Percentiles rank a stretch among this genome's conserved stretches.
phyloP scores from a whole-genome alignment of 768 basidiomycete genomes.

The Pleurotus sapidus region DNA sequence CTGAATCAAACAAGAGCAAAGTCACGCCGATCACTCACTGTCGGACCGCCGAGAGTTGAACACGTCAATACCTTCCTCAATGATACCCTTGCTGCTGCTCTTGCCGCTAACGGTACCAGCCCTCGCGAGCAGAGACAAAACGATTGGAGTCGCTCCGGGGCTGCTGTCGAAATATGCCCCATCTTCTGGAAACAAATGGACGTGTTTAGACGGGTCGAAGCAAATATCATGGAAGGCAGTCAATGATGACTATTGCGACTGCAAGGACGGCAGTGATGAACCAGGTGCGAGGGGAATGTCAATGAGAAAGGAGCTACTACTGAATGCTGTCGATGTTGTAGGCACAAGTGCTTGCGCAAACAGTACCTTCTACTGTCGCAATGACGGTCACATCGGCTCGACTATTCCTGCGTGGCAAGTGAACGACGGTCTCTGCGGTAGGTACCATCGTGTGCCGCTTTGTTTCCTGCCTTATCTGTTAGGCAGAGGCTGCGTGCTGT shows the following conservation, averaged over 20 bases:
- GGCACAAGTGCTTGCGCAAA: conserved; percentile 85
- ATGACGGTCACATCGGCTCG: conserved; percentile 84
- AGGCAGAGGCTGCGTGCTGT: conserved; percentile 84
- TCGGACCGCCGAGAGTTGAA: neutral
- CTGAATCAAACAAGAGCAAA: neutral
- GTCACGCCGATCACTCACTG: neutral
- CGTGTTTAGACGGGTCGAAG: conserved; percentile 78
- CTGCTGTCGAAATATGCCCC: conserved; percentile 57
- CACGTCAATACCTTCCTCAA: conserved; percentile 16
- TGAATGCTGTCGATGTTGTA: conserved; percentile 20
- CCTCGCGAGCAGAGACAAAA: conserved; percentile 43
- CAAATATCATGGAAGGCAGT: conserved; percentile 77
- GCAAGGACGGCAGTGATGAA: conserved; percentile 92
- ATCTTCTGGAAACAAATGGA: conserved; percentile 57
- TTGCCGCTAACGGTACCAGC: conserved; percentile 37
- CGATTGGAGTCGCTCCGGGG: conserved; percentile 55
- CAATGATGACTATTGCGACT: conserved; percentile 96
- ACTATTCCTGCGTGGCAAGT: conserved; percentile 80
- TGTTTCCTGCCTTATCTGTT: conserved; percentile 11
- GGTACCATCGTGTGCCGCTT: conserved; percentile 19
- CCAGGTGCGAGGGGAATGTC: conserved; percentile 57
- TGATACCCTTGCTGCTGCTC: conserved; percentile 52
- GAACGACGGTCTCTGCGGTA: conserved; percentile 92
- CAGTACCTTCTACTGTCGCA: conserved; percentile 78
- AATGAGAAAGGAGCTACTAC: neutral